Evolutionary conservation across 2,329 filamentous ascomycete genomes (phyloP), one percentile per base, ranked within the genome.

Genomic region (Trichoderma sp.): DNA sequence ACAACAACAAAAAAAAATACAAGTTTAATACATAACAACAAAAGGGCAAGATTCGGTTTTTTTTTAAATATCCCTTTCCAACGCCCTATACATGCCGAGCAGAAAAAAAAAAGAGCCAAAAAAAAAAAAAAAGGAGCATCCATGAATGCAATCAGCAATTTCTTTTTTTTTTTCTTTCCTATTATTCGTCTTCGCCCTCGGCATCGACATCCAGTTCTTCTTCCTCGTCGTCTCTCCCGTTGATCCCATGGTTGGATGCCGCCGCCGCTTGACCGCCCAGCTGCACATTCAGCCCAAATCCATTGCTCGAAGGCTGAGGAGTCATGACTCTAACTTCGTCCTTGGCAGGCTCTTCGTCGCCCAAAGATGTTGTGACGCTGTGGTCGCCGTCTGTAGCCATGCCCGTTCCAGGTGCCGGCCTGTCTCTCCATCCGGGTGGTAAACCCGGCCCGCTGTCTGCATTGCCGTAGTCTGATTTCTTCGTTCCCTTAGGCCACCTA

Each of bases 381-480:
- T 9, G 42, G 13, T 65, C 68, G 15, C 56, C 57, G 7, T 39
- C 45, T 6, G 35, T 67, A 13, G 12, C 13, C 45, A 42, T 27
- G 5, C 45, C 58, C 13, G 34, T n/a, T 17, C 42, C 32, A 13
- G 42, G 42, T 19, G 34, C 57, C 61, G 73, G 73, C 64, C 70
- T 78, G 57, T 81, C 79, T 19, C 73, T 74, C 86, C 86, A 88
- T 0, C 81, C 82, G 3, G 88, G 88, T 1, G 88, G 87, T 19
- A 90, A 78, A 2, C 88, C 88, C 2, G 88, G 88, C 1, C 87
- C 88, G 72, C 87, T 89, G 37, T 87, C 86, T 0, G 88, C 88
- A 70, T 89, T 89, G 0, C 87, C 87, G 67, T 90, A 90, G 73
- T 90, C 88, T 45, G 85, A 85, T 75, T 90, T 90, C 77, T 89